Percentiles rank a stretch among this genome's conserved stretches.
phyloP scores from a whole-genome alignment of 1,284 basidiomycete genomes.

The Ganoderma sinense region DNA sequence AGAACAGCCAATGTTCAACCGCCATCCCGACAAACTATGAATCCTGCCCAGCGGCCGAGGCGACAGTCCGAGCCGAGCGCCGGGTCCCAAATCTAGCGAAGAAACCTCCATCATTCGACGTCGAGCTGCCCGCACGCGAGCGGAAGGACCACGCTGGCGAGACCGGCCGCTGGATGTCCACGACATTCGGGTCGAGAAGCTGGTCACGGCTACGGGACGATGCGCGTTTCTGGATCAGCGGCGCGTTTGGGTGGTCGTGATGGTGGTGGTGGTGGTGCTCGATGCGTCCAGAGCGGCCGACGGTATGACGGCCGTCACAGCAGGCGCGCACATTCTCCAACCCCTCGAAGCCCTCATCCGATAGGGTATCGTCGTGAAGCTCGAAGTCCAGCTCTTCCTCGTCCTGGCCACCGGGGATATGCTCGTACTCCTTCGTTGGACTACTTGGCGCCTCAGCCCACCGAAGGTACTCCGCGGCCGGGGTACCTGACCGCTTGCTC shows the following conservation, averaged over 20 bases:
- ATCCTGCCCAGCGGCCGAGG: slow-evolving; percentile 31
- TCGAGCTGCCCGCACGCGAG: slow-evolving; percentile 72
- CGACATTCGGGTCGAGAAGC: slow-evolving; percentile 56
- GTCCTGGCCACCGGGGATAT: slow-evolving; percentile 54
- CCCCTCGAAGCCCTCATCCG: slow-evolving; percentile 89
- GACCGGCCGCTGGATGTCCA: slow-evolving; percentile 64
- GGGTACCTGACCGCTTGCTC: slow-evolving; percentile 87
- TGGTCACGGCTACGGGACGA: slow-evolving; percentile 40
- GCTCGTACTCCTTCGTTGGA: slow-evolving; percentile 72
- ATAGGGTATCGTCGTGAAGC: slow-evolving; percentile 75
- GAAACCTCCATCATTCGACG: slow-evolving; percentile 69
- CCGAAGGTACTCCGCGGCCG: slow-evolving; percentile 87
- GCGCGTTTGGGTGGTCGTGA: slow-evolving; percentile 40
- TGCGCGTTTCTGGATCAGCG: slow-evolving; percentile 38
- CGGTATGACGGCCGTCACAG: slow-evolving; percentile 92
- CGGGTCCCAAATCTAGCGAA: slow-evolving; percentile 79
- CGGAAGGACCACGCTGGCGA: slow-evolving; percentile 86
- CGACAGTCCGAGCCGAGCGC: slow-evolving; percentile 62
- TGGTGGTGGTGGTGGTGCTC: slow-evolving; percentile 67
- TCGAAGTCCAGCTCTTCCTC: slow-evolving; percentile 86
- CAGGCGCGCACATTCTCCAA: slow-evolving; percentile 95
- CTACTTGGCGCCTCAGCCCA: slow-evolving; percentile 77
- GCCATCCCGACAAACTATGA: slow-evolving; percentile 28
- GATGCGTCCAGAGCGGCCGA: slow-evolving; percentile 59
- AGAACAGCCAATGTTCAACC: not conserved